Conservation (phyloP, 2,329 filamentous ascomycete genomes). For the Claviceps cyperi region DNA sequence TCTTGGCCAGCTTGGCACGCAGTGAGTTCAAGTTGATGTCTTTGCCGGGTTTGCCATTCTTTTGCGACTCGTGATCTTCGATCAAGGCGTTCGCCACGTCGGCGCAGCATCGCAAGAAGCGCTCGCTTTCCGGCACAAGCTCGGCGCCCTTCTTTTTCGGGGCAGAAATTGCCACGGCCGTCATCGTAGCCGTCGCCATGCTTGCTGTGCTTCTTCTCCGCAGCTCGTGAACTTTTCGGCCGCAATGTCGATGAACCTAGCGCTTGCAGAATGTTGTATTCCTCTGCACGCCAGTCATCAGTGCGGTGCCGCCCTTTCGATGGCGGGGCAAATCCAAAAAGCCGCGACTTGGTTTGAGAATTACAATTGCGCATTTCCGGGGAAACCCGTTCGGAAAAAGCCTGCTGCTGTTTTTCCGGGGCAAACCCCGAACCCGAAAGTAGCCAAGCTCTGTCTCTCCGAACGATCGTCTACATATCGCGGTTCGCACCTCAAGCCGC, state of each 20-base stretch:
- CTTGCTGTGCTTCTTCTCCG: background rate
- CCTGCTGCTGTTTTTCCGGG: conserved; percentile 10
- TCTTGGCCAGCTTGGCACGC: conserved; percentile 77
- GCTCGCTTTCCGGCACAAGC: conserved; percentile 82
- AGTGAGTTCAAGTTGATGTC: conserved; percentile 89
- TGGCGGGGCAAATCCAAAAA: conserved; percentile 1
- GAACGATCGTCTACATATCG: conserved; percentile 7
- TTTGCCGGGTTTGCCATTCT: conserved; percentile 59
- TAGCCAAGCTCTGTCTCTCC: conserved; percentile 4
- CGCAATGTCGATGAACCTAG: background rate
- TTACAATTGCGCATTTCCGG: conserved; percentile 4
- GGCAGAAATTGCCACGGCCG: conserved; percentile 46
- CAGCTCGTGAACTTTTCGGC: background rate
- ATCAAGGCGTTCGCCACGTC: conserved; percentile 91
- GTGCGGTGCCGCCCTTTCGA: background rate
- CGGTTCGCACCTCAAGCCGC: conserved; percentile 9
- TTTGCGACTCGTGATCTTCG: conserved; percentile 76
- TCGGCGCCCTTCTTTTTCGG: conserved; percentile 59
- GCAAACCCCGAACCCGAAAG: conserved; percentile 10
- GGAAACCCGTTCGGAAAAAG: conserved; percentile 12
- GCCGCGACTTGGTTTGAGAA: background rate
- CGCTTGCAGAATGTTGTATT: background rate
- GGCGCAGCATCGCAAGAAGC: conserved; percentile 84
- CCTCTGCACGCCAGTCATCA: background rate
- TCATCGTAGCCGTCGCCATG: conserved; percentile 45